Evolutionary conservation across 2,329 filamentous ascomycete genomes (phyloP), one percentile per base, ranked within the genome.

Genomic region (Coccinonectria pachysandricola): DNA sequence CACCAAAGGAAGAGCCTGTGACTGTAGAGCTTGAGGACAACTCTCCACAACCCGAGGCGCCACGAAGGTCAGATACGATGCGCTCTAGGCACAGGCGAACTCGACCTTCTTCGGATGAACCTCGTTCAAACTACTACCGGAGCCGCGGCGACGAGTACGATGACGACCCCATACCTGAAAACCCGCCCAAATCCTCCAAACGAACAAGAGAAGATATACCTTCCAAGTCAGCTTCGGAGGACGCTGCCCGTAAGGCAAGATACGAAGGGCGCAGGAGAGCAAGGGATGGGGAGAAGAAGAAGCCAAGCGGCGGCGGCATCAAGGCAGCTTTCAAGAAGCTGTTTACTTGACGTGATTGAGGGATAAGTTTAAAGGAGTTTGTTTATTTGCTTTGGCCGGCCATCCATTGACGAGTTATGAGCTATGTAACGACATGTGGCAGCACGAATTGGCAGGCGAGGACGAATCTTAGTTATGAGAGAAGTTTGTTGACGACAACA

Each of bases 221-320:
- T 12, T 12, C 27, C 8, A 33, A 19, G 29, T 12, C 19, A 16
- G 35, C 42, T 12, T 34, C 51, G 2, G 54, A 57, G 32, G 45
- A 55, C 34, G 46, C 38, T 10, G 53, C 46, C 12, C 47, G 46
- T 21, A 53, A 46, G 36, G 56, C 50, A 20, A 50, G 54, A 24
- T 45, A 48, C 12, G 34, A 46, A 23, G 44, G 51, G 36, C 38
- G 50, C 30, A 45, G 46, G 39, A 53, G 37, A 34, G 52, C 42
- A 19, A 45, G 42, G 22, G 40, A 39, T 32, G 46, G 53, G 31
- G 36, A 46, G 17, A 35, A 49, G 28, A 52, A 45, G 43, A 52
- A 49, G 33, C 26, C 44, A 26, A 35, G 42, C 18, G 45, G 48
- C 15, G 36, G 42, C 18, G 45, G 48, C 15, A 42, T 50, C 26